Percentiles rank a stretch among this genome's conserved stretches.
Conservation (phyloP, 257 asterid species). For the Solanum gracilifrons region DNA sequence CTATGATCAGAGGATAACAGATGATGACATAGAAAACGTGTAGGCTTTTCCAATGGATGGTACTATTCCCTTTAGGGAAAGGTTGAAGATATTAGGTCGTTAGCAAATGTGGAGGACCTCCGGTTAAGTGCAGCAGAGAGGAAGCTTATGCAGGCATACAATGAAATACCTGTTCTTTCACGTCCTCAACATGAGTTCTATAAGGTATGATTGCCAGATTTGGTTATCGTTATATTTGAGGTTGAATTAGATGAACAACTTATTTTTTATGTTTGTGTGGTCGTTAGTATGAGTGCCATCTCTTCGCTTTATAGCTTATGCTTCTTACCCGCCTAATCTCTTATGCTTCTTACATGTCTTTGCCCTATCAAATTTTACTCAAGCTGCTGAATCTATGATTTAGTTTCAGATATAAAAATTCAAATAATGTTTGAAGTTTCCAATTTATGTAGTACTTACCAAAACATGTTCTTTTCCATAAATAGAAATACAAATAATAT, state of each 20-base stretch:
- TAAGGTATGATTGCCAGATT: slow-evolving; percentile 13
- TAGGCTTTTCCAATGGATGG: slow-evolving; percentile 46
- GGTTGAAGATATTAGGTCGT: slow-evolving; percentile 66
- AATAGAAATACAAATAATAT: too few species aligned
- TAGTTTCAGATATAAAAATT: too few species aligned
- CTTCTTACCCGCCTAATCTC: too few species aligned
- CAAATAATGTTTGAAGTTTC: too few species aligned
- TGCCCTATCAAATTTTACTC: too few species aligned
- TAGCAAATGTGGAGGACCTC: slow-evolving; percentile 7
- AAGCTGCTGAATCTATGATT: too few species aligned
- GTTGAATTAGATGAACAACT: background rate
- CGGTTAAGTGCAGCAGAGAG: background rate
- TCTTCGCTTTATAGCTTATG: background rate
- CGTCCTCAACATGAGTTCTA: slow-evolving; percentile 85
- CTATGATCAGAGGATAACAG: slow-evolving; percentile 16
- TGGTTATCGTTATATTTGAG: background rate
- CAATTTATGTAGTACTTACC: too few species aligned
- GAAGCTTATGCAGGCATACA: background rate
- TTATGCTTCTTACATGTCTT: too few species aligned
- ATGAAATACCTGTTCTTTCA: slow-evolving; percentile 37
- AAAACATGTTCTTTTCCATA: too few species aligned
- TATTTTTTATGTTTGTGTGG: background rate
- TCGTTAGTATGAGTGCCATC: background rate
- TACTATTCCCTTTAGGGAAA: background rate
- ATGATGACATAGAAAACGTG: slow-evolving; percentile 62